Conservation (phyloP, 2,329 filamentous ascomycete species). For the Fusarium gaditjirri region DNA sequence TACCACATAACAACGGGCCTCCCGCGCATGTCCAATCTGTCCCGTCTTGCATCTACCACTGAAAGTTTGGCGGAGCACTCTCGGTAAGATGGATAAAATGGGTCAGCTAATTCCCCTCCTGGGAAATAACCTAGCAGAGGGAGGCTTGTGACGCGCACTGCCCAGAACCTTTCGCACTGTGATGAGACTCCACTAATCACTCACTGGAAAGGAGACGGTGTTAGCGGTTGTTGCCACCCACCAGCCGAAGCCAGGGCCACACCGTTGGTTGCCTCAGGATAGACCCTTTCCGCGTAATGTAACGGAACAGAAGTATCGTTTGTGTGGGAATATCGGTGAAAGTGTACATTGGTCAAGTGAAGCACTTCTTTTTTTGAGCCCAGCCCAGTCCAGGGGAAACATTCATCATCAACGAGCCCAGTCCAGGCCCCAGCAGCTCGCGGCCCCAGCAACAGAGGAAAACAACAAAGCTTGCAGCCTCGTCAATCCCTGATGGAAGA, state of each 20-base stretch:
- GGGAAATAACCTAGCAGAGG: conserved; percentile 20
- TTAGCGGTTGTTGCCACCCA: conserved; percentile 42
- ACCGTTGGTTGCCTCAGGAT: conserved; percentile 45
- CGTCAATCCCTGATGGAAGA: conserved; percentile 7
- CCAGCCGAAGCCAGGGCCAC: conserved; percentile 31
- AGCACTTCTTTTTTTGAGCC: conserved; percentile 19
- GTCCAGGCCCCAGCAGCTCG: conserved; percentile 31
- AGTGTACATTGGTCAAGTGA: conserved; percentile 32
- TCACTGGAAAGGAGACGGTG: conserved; percentile 39
- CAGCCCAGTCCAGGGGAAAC: conserved; percentile 25
- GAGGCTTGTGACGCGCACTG: conserved; percentile 31
- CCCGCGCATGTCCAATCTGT: conserved; percentile 6
- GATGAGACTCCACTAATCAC: conserved; percentile 33
- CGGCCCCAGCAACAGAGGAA: conserved; percentile 38
- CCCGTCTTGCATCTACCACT: conserved; percentile 17
- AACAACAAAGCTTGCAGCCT: conserved; percentile 30
- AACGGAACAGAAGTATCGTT: conserved; percentile 27
- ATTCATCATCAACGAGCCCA: conserved; percentile 14
- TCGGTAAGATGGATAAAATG: conserved; percentile 44
- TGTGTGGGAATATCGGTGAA: conserved; percentile 15
- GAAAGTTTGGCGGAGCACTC: conserved; percentile 39
- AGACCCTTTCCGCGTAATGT: conserved; percentile 26
- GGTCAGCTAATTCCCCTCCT: conserved; percentile 33
- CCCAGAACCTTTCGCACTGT: conserved; percentile 16
- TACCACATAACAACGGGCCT: conserved; percentile 13